Conservation (phyloP, 345 rosid genomes). For the Linum trigynum region DNA sequence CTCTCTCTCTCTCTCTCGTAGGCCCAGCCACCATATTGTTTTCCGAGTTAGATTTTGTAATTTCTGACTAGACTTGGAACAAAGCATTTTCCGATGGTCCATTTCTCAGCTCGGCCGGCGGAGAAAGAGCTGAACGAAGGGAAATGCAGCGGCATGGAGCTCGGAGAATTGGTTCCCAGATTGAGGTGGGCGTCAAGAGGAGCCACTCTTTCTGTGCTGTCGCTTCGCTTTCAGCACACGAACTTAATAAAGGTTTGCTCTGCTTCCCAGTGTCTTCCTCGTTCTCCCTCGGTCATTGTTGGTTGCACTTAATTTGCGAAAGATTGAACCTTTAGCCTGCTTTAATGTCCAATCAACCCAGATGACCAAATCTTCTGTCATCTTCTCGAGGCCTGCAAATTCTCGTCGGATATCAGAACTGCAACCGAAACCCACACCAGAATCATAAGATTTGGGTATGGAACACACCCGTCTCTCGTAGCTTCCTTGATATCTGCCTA, state of each 20-base stretch:
- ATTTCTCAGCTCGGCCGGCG: too few species aligned
- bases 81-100: too few species aligned
- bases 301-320: background rate
- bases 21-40: too few species aligned
- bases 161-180: constrained; percentile 1
- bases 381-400: constrained; percentile 44
- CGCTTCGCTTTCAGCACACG: background rate
- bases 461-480: constrained; percentile 41
- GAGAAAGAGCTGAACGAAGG: too few species aligned
- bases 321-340: background rate
- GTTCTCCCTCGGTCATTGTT: background rate
- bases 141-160: constrained; percentile 9
- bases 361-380: constrained; percentile 31
- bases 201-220: background rate
- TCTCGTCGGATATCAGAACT: constrained; percentile 25
- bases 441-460: constrained; percentile 46
- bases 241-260: background rate
- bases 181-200: background rate
- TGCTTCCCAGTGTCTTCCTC: background rate
- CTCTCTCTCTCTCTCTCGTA: too few species aligned
- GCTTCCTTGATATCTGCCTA: constrained; percentile 46
- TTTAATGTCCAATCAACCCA: constrained; percentile 2
- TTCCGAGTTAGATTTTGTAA: too few species aligned
- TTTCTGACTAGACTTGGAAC: too few species aligned
- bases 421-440: constrained; percentile 41